A percentile compares a stretch with the other conserved stretches of the same genome.
Evolutionary conservation across 2,329 filamentous ascomycete species (phyloP).

Genomic region (Penicillium sp.): DNA sequence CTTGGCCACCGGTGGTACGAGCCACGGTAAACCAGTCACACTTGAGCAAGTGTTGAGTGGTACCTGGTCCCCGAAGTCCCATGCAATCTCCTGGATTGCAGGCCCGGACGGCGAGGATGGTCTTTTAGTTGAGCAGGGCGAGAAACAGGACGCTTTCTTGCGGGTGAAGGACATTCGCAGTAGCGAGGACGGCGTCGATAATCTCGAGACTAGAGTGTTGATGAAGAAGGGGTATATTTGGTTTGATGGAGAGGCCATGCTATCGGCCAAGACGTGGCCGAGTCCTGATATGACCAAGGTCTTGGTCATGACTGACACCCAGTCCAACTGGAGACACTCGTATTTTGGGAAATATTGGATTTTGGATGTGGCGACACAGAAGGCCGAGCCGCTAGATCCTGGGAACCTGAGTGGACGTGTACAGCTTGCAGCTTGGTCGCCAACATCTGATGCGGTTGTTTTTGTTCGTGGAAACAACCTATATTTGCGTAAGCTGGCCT

Average conservation of each 20-base stretch:
- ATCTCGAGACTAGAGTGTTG: slow-evolving; percentile 61
- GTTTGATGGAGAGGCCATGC: slow-evolving; percentile 55
- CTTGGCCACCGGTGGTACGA: slow-evolving; percentile 31
- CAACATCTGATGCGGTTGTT: slow-evolving; percentile 78
- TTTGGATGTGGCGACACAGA: slow-evolving; percentile 80
- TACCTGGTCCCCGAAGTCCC: slow-evolving; percentile 37
- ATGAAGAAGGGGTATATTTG: slow-evolving; percentile 68
- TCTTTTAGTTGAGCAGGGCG: slow-evolving; percentile 69
- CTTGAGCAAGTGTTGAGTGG: slow-evolving; percentile 43
- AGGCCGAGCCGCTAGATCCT: slow-evolving; percentile 72
- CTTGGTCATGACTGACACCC: slow-evolving; percentile 68
- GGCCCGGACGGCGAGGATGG: slow-evolving; percentile 64
- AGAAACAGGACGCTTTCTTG: slow-evolving; percentile 65
- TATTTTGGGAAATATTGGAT: slow-evolving; percentile 86
- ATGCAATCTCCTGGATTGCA: slow-evolving; percentile 48
- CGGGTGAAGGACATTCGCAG: slow-evolving; percentile 81
- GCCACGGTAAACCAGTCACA: slow-evolving; percentile 42
- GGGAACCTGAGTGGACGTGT: slow-evolving; percentile 62
- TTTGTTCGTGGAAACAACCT: slow-evolving; percentile 91
- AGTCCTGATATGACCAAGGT: slow-evolving; percentile 84
- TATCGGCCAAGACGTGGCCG: slow-evolving; percentile 65
- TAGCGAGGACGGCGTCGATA: slow-evolving; percentile 45
- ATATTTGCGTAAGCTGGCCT: slow-evolving; percentile 68
- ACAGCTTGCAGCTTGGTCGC: slow-evolving; percentile 87
- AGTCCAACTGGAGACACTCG: slow-evolving; percentile 87